Base-by-base conservation (phyloP, 75 land plant genomes). In the Cryptomeria japonica region DNA sequence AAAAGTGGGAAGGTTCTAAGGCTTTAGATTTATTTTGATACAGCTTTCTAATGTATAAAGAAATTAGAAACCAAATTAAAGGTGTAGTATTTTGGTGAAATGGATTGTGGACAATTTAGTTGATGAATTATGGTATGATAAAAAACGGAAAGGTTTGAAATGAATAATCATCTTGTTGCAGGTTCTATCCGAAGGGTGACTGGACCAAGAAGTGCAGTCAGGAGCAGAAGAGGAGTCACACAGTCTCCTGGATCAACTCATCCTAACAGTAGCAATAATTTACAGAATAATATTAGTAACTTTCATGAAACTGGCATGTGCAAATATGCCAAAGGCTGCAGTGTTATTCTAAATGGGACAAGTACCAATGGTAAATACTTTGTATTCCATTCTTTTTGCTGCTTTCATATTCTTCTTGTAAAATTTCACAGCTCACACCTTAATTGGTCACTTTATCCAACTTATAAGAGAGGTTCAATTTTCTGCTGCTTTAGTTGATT, bases 201-300 rank as follows among this genome's bases (percentile, higher is more conserved):
- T 82, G 84, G 84, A 82, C 84, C 84, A 2, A 82, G 84, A 46
- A 82, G 84, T 82, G 84, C 49, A 42, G 47, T 82, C 84, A 82
- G 84, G 84, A 82, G 32, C 49, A 82, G 51, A 82, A 82, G 84
- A 82, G 32, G 15, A n/a, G 84, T n/a, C 31, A 41, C 84, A 82
- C 31, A 44, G 5, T 82, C 84, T 42, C 32, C 28, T 82, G 84
- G 46, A 42, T 82, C 51, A 82, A 46, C 39, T 82, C 47, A 39
- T 42, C 32, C 84, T 10, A 28, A 46, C 49, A 82, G 41, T 5
- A 28, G 47, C 31, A 82, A 46, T 4, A 82, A 9, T 82, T 82
- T 82, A 82, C 84, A 46, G 84, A 46, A 46, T 28, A 46, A 82
- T 34, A 41, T 41, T n/a, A 82, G 32, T 13, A 13, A 82, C 13